These are phyloP conservation scores for Grosmannia penicillata DNA, from an alignment of 2,329 filamentous ascomycete species.

Conservation along the genomic window DNA sequence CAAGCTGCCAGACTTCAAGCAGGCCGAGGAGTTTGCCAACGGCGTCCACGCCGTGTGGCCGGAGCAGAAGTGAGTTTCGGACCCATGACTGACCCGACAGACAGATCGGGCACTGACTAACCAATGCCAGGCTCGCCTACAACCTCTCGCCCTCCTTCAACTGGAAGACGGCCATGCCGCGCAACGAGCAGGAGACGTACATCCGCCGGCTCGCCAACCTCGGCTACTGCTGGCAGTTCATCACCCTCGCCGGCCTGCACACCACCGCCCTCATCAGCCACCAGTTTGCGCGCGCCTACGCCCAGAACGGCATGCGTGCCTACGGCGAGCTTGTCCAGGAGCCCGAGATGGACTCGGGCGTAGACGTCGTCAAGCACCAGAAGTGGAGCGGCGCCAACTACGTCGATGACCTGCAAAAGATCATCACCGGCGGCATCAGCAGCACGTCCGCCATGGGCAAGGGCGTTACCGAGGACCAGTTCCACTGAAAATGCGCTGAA, in stretches of 20 bases:
- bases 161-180: slow-evolving; percentile 95
- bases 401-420: slow-evolving; percentile 87
- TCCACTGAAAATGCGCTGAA: slow-evolving; percentile 36
- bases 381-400: slow-evolving; percentile 97
- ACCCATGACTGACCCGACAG: too few species aligned
- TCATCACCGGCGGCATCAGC: slow-evolving; percentile 87
- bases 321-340: slow-evolving; percentile 97
- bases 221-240: slow-evolving; percentile 99
- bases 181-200: slow-evolving; percentile 90
- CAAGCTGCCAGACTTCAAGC: slow-evolving; percentile 81
- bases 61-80: slow-evolving; percentile 71
- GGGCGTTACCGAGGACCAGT: slow-evolving; percentile 96
- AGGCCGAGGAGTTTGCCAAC: slow-evolving; percentile 84
- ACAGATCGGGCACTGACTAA: too few species aligned
- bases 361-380: slow-evolving; percentile 97
- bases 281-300: slow-evolving; percentile 73
- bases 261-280: slow-evolving; percentile 87
- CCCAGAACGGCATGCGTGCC: slow-evolving; percentile 76
- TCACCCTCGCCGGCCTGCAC: slow-evolving; percentile 95
- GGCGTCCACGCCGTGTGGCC: slow-evolving; percentile 92
- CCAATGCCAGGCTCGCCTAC: slow-evolving; percentile 60
- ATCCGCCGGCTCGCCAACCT: slow-evolving; percentile 75
- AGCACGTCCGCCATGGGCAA: slow-evolving; percentile 93
- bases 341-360: slow-evolving; percentile 79
- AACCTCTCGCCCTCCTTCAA: slow-evolving; percentile 99